Evolutionary conservation across 140 eudicot species (phyloP).

Genomic region (Erigeron philadelphicus): DNA sequence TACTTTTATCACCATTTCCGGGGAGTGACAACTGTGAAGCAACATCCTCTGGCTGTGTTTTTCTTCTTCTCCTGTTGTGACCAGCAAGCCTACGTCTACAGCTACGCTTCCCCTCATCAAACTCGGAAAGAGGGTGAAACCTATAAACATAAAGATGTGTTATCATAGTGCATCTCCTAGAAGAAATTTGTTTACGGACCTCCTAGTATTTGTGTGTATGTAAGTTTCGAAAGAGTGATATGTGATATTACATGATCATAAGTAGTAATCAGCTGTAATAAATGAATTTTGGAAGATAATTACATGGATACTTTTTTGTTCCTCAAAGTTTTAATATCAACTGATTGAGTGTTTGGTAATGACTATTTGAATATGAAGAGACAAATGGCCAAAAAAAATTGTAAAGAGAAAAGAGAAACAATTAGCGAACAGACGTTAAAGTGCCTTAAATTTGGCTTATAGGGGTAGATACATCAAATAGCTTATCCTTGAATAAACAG

Average conservation of each 20-base stretch:
- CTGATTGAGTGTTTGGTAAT: background rate
- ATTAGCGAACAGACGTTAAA: too few relatives aligned
- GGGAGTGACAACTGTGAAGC: constrained; percentile 48
- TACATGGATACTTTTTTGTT: background rate
- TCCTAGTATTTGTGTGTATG: background rate
- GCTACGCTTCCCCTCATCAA: constrained; percentile 95
- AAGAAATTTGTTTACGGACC: background rate
- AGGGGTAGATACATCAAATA: background rate
- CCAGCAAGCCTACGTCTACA: constrained; percentile 99
- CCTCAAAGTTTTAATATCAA: background rate
- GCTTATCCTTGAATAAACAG: background rate
- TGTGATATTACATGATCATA: background rate
- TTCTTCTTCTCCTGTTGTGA: constrained; percentile 82
- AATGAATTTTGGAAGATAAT: background rate
- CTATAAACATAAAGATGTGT: constrained; percentile 31
- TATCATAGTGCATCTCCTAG: background rate
- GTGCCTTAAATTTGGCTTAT: too few relatives aligned
- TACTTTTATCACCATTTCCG: constrained; percentile 42
- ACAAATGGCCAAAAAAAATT: background rate
- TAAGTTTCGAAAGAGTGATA: background rate
- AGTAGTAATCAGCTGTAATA: background rate
- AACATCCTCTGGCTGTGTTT: constrained; percentile 83
- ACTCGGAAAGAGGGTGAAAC: constrained; percentile 92
- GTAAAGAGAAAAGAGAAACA: background rate
- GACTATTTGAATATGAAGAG: background rate